These are phyloP conservation scores for Debaryomyces psychrophilus DNA, from an alignment of 1,139 yeast species.

Conservation along the genomic window DNA sequence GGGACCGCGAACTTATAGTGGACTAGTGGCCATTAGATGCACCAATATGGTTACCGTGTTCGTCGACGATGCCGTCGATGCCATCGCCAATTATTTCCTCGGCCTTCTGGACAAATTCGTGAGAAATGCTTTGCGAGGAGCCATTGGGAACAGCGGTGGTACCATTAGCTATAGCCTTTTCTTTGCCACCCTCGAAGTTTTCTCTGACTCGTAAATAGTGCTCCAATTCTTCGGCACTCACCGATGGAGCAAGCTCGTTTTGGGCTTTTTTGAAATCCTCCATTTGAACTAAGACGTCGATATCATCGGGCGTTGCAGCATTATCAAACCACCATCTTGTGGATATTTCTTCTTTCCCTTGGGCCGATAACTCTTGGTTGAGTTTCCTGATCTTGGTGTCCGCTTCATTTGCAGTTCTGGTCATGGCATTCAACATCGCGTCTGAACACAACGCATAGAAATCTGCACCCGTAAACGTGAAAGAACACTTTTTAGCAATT, in stretches of 20 bases:
- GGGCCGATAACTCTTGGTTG: slow-evolving; percentile 38
- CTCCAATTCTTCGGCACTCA: slow-evolving; percentile 80
- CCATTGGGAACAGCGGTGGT: background rate
- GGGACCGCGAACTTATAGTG: background rate
- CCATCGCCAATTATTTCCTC: slow-evolving; percentile 14
- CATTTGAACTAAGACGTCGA: slow-evolving; percentile 65
- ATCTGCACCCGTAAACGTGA: slow-evolving; percentile 95
- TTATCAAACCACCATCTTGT: slow-evolving; percentile 93
- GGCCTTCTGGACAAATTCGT: slow-evolving; percentile 10
- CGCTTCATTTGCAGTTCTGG: slow-evolving; percentile 76
- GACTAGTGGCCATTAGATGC: background rate
- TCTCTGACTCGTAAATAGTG: slow-evolving; percentile 80
- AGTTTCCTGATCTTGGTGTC: slow-evolving; percentile 63
- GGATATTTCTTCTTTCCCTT: slow-evolving; percentile 49
- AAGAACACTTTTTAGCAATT: slow-evolving; percentile 78
- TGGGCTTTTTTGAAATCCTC: slow-evolving; percentile 79
- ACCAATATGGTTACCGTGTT: slow-evolving; percentile 10
- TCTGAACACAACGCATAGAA: slow-evolving; percentile 95
- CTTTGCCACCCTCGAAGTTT: slow-evolving; percentile 68
- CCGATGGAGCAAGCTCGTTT: slow-evolving; percentile 75
- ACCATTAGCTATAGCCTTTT: slow-evolving; percentile 23
- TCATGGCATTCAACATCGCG: slow-evolving; percentile 95
- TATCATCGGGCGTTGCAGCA: slow-evolving; percentile 68
- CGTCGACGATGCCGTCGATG: slow-evolving; percentile 12
- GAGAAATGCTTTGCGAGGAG: background rate